Base-by-base conservation (phyloP, 208 protist species). In the Crithidia expoeki region DNA sequence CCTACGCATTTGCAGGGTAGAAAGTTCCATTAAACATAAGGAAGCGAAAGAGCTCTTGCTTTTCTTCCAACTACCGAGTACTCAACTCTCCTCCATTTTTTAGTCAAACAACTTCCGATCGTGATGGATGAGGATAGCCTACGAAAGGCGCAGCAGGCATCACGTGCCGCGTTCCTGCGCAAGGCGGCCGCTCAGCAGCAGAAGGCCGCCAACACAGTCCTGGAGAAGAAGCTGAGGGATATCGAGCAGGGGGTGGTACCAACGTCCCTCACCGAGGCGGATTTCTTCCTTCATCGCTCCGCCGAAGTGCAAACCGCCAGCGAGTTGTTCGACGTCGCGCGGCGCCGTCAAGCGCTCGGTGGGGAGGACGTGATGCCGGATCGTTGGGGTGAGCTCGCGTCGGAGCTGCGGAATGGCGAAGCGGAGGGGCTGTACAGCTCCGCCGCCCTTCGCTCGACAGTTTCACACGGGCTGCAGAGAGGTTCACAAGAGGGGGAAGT, bases 241-340 rank as follows among this genome's bases (percentile, higher is more conserved):
- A 84, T 94, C 61, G 92, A 93, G 68, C 79, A 83, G 10, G 92
- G 89, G 16, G 67, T 96, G 16, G 68, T 91, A 23, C 85, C 89
- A 10, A 57, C 73, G 6, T 81, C 81, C 7, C 63, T 91, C 16
- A 52, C 68, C 0, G 92, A 96, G 74, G 80, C 83, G 5, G 86
- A 94, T 30, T 84, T 93, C 21, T 72, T 94, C 2, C 74, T 86
- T 14, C 74, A 84, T 50, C 89, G 87, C 64, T 76, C 85, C 11
- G 64, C 80, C 28, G 85, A 96, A 69, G 88, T 94, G 59, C 52
- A 77, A 32, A 72, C 84, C 2, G 89, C 88, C 4, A 67, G 75
- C 17, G 81, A 86, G 44, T 83, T 94, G 11, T 84, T 92, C 36
- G 44, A 64, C 16, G 81, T 90, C 5, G 89, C 92, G 10, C 70